Percentiles rank a stretch among this genome's conserved stretches.
phyloP scores from a whole-genome alignment of 176 grass and related monocot genomes.

The Tuctoria greenei region DNA sequence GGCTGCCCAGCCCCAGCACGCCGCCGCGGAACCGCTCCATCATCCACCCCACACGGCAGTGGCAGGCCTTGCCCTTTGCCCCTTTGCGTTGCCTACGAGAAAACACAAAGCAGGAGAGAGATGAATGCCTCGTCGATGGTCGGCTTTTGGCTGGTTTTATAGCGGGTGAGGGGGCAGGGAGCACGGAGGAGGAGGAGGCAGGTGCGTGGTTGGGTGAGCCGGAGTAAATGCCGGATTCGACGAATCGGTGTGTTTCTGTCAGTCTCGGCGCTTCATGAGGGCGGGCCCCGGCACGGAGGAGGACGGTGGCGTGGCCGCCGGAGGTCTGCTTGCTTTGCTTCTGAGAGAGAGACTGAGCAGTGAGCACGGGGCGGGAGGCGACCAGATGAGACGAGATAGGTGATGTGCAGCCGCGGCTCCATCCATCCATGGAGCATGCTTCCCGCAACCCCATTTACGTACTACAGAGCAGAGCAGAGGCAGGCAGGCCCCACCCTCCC shows the following conservation, averaged over 20 bases:
- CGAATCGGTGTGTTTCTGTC: slow-evolving; percentile 43
- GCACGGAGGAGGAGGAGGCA: not conserved
- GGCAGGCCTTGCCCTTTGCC: too few species aligned
- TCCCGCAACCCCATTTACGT: too few species aligned
- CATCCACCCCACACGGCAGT: not conserved
- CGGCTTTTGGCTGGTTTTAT: not conserved
- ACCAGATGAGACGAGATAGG: slow-evolving; percentile 23
- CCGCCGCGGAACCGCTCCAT: slow-evolving; percentile 46
- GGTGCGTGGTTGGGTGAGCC: not conserved
- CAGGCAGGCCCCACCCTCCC: too few species aligned
- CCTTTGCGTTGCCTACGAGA: too few species aligned
- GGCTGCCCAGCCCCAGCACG: slow-evolving; percentile 5
- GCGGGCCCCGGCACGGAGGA: slow-evolving; percentile 1
- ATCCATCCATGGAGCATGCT: not conserved
- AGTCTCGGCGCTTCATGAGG: not conserved
- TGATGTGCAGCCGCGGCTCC: not conserved
- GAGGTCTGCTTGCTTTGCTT: slow-evolving; percentile 31
- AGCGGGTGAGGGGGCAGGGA: not conserved
- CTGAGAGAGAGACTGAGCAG: too few species aligned
- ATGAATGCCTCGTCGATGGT: too few species aligned
- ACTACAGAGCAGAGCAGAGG: too few species aligned
- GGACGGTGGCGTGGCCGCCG: not conserved
- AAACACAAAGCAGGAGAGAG: not conserved
- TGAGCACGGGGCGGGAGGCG: not conserved
- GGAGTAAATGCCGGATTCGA: slow-evolving; percentile 52